Evolutionary conservation across 164 flowering plant species (phyloP), one percentile per base, ranked within the genome.

Genomic region (Akebia trifoliata): DNA sequence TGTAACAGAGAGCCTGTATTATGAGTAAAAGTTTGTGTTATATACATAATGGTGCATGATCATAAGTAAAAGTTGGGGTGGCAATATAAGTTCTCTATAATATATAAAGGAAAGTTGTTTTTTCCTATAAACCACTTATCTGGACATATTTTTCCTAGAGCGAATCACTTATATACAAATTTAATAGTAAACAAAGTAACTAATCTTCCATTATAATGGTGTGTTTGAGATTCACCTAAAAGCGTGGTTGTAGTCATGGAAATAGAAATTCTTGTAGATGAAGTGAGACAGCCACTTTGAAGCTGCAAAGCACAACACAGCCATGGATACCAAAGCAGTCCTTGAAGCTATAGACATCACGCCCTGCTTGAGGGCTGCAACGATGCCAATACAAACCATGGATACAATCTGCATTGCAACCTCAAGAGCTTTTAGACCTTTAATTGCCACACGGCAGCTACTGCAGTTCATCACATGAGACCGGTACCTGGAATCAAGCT

Each of bases 381-480:
- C 74, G 40, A 82, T 45, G 44, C 81, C 96, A 38, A 86, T 61
- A 6, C 61, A 52, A 56, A 70, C 79, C 42, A 91, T 8, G 17
- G 94, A 66, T n/a, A 74, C 12, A 15, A 84, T 61, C 45, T 81
- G 89, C 54, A 91, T 58, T n/a, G 66, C 72, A 0, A 74, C 74
- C 60, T 82, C 88, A 10, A 80, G 65, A 8, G 58, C 71, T 8
- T 77, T 81, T 31, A 91, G 80, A 47, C 70, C 64, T 57, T 81
- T 82, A 24, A 71, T 18, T 36, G 96, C 96, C 10, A 52, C 58
- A 30, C 63, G 76, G 70, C 97, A 91, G 63, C 97, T 87, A 50
- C 73, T 60, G 65, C 97, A 91, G 72, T 78, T 83, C 76, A 81
- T 91, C 32, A 82, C 85, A 62, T 90, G 95, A 31, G 85, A 69